These are phyloP conservation scores for Fusarium sp. DNA, from an alignment of 2,329 filamentous ascomycete species.

Conservation along the genomic window DNA sequence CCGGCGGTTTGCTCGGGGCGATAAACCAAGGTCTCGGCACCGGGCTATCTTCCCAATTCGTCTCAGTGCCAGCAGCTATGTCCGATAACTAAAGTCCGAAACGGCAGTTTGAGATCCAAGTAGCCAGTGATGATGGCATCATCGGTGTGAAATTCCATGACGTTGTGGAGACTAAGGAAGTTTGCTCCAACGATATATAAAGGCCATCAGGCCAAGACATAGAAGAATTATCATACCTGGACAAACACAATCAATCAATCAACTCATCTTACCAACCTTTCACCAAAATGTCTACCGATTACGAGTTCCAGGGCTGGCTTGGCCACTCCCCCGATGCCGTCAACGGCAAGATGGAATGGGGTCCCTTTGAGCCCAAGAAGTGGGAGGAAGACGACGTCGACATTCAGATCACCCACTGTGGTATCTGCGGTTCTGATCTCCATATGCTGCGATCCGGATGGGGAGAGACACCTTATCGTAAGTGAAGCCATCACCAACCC, in stretches of 20 bases:
- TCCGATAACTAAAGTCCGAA: conserved; percentile 4
- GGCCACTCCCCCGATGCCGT: conserved; percentile 54
- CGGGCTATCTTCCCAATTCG: conserved; percentile 29
- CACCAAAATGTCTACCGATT: conserved; percentile 49
- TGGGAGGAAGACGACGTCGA: conserved; percentile 75
- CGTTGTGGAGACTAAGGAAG: conserved; percentile 27
- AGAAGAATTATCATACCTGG: not conserved
- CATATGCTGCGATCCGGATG: conserved; percentile 68
- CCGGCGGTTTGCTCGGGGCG: conserved; percentile 7
- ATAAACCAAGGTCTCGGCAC: conserved; percentile 7
- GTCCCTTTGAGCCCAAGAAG: conserved; percentile 68
- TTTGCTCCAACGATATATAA: not conserved
- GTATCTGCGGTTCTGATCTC: conserved; percentile 71
- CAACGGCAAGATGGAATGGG: conserved; percentile 65
- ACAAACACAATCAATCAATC: not conserved
- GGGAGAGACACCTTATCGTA: conserved; percentile 55
- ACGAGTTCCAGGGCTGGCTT: conserved; percentile 66
- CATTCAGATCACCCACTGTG: conserved; percentile 73
- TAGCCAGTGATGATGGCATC: not conserved
- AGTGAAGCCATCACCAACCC: conserved; percentile 23
- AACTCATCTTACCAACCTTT: not conserved
- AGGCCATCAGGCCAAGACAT: not conserved
- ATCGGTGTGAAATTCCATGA: conserved; percentile 36
- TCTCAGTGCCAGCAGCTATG: not conserved
- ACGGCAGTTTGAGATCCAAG: not conserved